A percentile compares a stretch with the other conserved stretches of the same genome.
These are phyloP conservation scores for Candida coquimbonensis DNA, from an alignment of 805 yeast genomes.

Conservation along the genomic window DNA sequence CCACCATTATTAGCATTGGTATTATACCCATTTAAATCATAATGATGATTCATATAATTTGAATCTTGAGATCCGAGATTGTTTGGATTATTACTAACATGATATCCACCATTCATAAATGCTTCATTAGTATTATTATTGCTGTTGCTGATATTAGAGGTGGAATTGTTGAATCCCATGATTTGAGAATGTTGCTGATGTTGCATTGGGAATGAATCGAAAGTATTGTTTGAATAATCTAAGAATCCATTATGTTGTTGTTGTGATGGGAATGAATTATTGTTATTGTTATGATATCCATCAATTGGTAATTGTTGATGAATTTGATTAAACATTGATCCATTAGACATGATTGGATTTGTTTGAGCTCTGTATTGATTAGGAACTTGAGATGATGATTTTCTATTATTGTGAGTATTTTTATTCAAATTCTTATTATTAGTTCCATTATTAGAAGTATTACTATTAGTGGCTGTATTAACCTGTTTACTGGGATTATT, in stretches of 20 bases:
- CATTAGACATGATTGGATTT: not conserved
- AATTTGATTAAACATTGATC: not conserved
- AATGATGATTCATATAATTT: not conserved
- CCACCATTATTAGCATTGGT: not conserved
- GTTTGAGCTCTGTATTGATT: conserved; percentile 5
- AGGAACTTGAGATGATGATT: conserved; percentile 12
- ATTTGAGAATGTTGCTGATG: conserved; percentile 1
- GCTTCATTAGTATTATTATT: not conserved
- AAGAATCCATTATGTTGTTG: conserved; percentile 4
- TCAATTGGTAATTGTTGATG: conserved; percentile 1
- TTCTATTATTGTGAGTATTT: no score
- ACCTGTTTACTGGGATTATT: conserved; percentile 2
- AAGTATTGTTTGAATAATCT: not conserved
- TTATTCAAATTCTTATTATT: no score
- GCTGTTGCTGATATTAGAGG: no score
- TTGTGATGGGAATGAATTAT: no score
- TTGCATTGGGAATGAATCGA: conserved; percentile 3
- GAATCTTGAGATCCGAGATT: no score
- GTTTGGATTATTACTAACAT: no score
- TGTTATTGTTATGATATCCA: not conserved
- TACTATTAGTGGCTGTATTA: conserved; percentile 11
- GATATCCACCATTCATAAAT: not conserved
- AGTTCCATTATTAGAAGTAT: no score
- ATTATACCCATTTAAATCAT: not conserved
- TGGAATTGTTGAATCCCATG: not conserved